Conservation (phyloP, 768 basidiomycete genomes). For the Boletus edulis region DNA sequence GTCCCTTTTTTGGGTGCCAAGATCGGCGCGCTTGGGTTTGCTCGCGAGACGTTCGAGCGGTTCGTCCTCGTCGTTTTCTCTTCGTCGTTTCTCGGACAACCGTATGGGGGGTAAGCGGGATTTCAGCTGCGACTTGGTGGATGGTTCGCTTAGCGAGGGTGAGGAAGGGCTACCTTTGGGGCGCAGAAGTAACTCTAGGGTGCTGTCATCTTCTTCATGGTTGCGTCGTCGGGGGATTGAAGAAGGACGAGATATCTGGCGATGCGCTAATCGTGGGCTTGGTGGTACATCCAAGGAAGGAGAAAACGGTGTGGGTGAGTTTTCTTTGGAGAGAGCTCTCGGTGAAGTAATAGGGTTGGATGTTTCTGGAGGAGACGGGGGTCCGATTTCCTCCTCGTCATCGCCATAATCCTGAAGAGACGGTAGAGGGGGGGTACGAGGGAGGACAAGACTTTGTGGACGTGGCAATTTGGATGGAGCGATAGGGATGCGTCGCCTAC, state of each 20-base stretch:
- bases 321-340: conserved; percentile 17
- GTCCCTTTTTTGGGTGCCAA: conserved; percentile 45
- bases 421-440: conserved; percentile 53
- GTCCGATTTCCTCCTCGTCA: conserved; percentile 48
- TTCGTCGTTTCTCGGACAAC: conserved; percentile 66
- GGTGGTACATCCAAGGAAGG: conserved; percentile 35
- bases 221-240: conserved; percentile 46
- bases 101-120: conserved; percentile 44
- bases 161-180: conserved; percentile 36
- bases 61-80: conserved; percentile 69
- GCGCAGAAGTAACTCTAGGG: conserved; percentile 54
- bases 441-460: conserved; percentile 36
- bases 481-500: conserved; percentile 52
- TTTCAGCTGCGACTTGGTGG: conserved; percentile 29
- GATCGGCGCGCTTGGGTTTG: conserved; percentile 56
- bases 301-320: conserved; percentile 26
- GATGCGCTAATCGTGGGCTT: conserved; percentile 39
- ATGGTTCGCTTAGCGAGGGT: conserved; percentile 32
- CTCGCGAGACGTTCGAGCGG: conserved; percentile 56
- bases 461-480: conserved; percentile 48
- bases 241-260: conserved; percentile 35
- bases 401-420: conserved; percentile 78
- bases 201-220: conserved; percentile 50
- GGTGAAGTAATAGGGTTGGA: conserved; percentile 7
- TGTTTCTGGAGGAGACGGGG: conserved; percentile 13